Percentiles rank a stretch among this genome's conserved stretches.
Conservation (phyloP, 2,329 filamentous ascomycete genomes). For the Ophiosphaerella herpotricha region DNA sequence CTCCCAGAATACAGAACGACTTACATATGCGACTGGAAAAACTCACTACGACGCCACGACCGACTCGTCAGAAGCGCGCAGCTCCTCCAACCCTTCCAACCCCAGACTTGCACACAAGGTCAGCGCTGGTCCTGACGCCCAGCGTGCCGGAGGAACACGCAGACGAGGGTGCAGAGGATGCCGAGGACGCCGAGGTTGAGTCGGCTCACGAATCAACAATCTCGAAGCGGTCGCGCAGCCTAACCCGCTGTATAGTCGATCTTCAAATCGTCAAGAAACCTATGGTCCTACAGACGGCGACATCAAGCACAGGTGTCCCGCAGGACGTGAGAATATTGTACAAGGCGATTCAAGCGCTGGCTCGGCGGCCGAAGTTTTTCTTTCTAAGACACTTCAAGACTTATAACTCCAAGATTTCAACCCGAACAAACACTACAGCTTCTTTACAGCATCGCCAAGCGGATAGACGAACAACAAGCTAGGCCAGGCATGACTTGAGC, state of each 20-base stretch:
- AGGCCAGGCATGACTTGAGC: too few relatives aligned
- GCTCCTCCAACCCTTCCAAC: slow-evolving; percentile 6
- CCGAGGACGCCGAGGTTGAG: slow-evolving; percentile 9
- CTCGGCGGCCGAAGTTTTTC: slow-evolving; percentile 7
- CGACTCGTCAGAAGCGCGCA: background rate
- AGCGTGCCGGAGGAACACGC: slow-evolving; percentile 13
- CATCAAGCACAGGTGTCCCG: slow-evolving; percentile 18
- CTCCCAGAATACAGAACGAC: too few relatives aligned
- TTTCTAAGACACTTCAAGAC: too few relatives aligned
- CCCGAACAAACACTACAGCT: too few relatives aligned
- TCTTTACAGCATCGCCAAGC: too few relatives aligned
- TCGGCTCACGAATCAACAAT: slow-evolving; percentile 17
- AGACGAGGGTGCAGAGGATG: background rate
- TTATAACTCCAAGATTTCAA: too few relatives aligned
- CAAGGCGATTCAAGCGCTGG: slow-evolving; percentile 18
- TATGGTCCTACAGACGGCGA: slow-evolving; percentile 11
- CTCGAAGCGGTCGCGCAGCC: slow-evolving; percentile 21
- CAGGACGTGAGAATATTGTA: slow-evolving; percentile 18
- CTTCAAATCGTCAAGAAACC: slow-evolving; percentile 22
- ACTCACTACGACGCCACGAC: too few relatives aligned
- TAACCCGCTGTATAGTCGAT: slow-evolving; percentile 19
- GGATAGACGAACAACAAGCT: too few relatives aligned
- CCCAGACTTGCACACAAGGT: slow-evolving; percentile 11
- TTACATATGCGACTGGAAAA: too few relatives aligned
- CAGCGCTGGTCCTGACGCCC: slow-evolving; percentile 11